Evolutionary conservation across 1,284 basidiomycete species (phyloP), one percentile per base, ranked within the genome.

Genomic region (Boletus semigastroideus): DNA sequence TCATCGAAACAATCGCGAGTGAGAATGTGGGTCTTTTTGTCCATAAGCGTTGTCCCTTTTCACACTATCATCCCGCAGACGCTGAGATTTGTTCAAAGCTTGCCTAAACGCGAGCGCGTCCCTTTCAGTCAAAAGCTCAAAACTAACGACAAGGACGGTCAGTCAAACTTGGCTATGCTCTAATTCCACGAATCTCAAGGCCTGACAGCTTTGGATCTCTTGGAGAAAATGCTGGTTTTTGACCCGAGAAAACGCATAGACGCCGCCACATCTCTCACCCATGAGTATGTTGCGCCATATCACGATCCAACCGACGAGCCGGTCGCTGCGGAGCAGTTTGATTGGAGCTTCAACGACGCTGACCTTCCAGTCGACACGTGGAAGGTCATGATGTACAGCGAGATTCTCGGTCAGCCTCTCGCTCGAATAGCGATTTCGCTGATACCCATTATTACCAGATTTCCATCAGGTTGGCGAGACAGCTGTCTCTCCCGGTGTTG

Each of bases 261-360:
- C 59, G 97, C 97, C 17, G 84, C 92, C 28, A 84, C 94, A 58
- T 94, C 89, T n/a, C 82, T 99, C 44, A 80, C 79, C 6, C 94
- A 99, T 74, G 90, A 93, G 64, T 99, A 99, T 74, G 92, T 99
- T 19, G 84, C 92, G 7, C 96, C 96, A 10, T 99, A 99, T 71
- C 97, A 99, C 69, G 97, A 99, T 74, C 94, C 96, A 9, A 94
- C 94, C 9, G 96, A 99, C 69, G 97, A 99, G 72, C 96, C 97
- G 6, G 87, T 90, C 40, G 93, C 96, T 9, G 84, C 82, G 33
- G 95, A 98, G 71, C 89, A 92, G 65, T 99, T 99, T 65, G 96
- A 99, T 72, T 99, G 96, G 96, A 92, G 87, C 65, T 99, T 99
- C 84, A 99, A 99, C 74, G 96, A 99, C 62, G 97, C 97, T n/a